A percentile compares a stretch with the other conserved stretches of the same genome.
phyloP scores from a whole-genome alignment of 2,329 filamentous ascomycete species.

The Penicillium concentricum region DNA sequence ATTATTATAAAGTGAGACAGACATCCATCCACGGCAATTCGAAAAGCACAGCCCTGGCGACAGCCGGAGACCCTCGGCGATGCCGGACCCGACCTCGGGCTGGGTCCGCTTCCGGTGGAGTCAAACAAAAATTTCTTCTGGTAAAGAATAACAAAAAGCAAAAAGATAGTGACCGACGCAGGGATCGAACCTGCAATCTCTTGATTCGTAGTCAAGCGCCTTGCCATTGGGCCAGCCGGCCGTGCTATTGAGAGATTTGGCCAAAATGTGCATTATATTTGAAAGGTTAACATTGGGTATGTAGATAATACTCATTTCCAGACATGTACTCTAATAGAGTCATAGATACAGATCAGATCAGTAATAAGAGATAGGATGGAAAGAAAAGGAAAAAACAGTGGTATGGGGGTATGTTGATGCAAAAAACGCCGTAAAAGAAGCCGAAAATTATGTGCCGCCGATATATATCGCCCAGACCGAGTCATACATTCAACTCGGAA shows the following conservation, averaged over 20 bases:
- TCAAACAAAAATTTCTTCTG: not conserved
- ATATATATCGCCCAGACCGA: not conserved
- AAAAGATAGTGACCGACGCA: slow-evolving; percentile 33
- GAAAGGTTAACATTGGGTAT: rapidly evolving
- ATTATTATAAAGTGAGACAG: too few relatives aligned
- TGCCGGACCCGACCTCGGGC: not conserved
- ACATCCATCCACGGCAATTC: too few relatives aligned
- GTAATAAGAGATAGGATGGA: not conserved
- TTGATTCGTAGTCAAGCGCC: slow-evolving; percentile 55
- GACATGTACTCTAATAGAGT: not conserved
- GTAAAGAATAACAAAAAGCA: not conserved
- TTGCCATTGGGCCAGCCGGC: slow-evolving; percentile 50
- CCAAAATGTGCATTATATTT: not conserved
- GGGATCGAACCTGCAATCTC: slow-evolving; percentile 51
- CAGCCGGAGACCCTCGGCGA: not conserved
- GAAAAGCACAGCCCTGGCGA: not conserved
- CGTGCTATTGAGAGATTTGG: not conserved
- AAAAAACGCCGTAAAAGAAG: not conserved
- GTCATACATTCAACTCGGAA: slow-evolving; percentile 3
- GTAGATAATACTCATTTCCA: not conserved
- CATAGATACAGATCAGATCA: not conserved
- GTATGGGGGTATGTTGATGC: not conserved
- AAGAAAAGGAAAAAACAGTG: not conserved
- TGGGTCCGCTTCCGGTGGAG: not conserved
- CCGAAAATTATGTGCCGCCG: slow-evolving; percentile 1